phyloP scores from a whole-genome alignment of 2,329 filamentous ascomycete species.

The Epichloe gansuensis region DNA sequence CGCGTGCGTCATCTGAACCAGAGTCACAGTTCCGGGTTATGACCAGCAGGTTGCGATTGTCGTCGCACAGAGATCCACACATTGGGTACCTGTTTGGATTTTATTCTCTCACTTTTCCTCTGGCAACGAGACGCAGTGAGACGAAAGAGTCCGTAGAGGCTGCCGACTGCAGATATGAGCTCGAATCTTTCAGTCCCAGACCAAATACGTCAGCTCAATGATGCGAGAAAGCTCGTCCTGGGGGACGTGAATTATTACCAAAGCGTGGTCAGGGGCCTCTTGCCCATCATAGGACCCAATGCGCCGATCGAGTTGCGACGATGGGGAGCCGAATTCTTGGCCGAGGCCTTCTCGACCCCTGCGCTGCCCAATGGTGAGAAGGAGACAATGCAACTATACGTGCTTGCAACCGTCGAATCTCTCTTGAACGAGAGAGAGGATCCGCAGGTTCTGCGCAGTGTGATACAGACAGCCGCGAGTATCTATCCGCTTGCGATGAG shows the following conservation, averaged over 20 bases:
- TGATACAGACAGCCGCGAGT: conserved; percentile 79
- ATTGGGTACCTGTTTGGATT: background rate
- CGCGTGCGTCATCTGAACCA: background rate
- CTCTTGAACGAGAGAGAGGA: conserved; percentile 65
- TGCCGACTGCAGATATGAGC: conserved; percentile 33
- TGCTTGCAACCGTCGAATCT: conserved; percentile 62
- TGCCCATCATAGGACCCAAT: conserved; percentile 74
- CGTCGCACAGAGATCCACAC: background rate
- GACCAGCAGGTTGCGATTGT: background rate
- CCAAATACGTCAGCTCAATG: conserved; percentile 77
- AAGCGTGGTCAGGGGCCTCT: conserved; percentile 79
- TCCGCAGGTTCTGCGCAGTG: conserved; percentile 66
- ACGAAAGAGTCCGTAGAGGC: background rate
- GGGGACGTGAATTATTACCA: conserved; percentile 79
- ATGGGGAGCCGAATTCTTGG: conserved; percentile 94
- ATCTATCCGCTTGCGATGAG: conserved; percentile 85
- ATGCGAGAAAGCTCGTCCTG: conserved; percentile 80
- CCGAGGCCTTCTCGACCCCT: conserved; percentile 93
- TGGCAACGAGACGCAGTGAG: background rate
- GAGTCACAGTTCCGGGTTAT: background rate
- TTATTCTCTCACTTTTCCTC: background rate
- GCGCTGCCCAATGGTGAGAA: conserved; percentile 65
- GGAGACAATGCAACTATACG: conserved; percentile 61
- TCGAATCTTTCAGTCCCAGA: conserved; percentile 49
- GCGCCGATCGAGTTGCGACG: conserved; percentile 69